These are phyloP conservation scores for Schoenoplectus tabernaemontani DNA, from an alignment of 202 grass and related monocot genomes.

Conservation along the genomic window DNA sequence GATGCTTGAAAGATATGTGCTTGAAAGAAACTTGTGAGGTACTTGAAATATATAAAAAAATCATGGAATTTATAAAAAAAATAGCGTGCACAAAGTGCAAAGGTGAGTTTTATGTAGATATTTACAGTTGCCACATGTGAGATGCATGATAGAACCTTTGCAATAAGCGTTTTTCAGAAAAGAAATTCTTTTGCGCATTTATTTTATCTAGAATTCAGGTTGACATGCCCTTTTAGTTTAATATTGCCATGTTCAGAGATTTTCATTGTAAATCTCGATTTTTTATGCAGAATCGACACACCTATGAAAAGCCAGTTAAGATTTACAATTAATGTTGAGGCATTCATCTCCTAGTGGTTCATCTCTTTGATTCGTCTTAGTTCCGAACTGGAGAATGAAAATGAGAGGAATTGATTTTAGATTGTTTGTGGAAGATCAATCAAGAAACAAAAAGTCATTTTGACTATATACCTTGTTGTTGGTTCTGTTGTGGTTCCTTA, in stretches of 20 bases:
- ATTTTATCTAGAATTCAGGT: neutral
- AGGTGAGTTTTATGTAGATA: neutral
- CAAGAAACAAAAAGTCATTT: constrained; percentile 19
- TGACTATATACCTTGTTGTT: constrained; percentile 18
- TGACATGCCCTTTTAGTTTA: neutral
- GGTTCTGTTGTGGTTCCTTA: neutral
- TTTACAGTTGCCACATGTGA: neutral
- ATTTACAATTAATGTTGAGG: constrained; percentile 61
- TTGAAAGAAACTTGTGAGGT: neutral
- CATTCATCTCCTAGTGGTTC: neutral
- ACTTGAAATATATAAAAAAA: neutral
- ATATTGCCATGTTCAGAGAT: neutral
- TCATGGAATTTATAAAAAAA: neutral
- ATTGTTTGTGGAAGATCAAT: constrained; percentile 15
- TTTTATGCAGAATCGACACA: constrained; percentile 62
- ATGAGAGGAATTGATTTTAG: constrained; percentile 18
- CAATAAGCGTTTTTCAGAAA: neutral
- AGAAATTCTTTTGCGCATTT: neutral
- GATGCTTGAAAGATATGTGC: neutral
- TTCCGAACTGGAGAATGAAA: constrained; percentile 13
- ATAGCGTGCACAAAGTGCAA: neutral
- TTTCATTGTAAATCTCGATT: constrained; percentile 9
- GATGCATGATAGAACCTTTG: neutral
- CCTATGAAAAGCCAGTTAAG: constrained; percentile 67
- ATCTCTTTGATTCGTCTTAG: constrained; percentile 12